Base-by-base conservation (phyloP, 305 asterid genomes). In the Rubia peregrina region DNA sequence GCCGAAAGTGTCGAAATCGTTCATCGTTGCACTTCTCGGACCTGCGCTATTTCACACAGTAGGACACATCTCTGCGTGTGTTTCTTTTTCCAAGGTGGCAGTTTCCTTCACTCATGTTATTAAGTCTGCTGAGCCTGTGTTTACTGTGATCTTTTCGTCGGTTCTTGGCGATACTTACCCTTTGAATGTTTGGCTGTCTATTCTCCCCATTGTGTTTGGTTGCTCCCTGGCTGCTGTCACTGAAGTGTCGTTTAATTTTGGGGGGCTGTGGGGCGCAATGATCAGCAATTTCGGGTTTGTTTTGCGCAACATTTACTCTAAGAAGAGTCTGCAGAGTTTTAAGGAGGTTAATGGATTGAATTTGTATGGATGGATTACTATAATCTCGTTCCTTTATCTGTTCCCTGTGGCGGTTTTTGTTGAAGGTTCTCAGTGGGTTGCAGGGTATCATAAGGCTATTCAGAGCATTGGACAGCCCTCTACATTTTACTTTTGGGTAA, bases 1-100 rank as follows among this genome's bases (percentile, higher is more conserved):
- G 24, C 98, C 98, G 0, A 90, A 90, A 70, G 87, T 92, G 10
- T 80, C 86, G 53, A 90, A 85, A 56, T 81, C 97, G 0, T 92
- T 90, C 42, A 82, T 90, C 16, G 14, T 87, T 68, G 98, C 98
- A 7, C 91, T 92, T 73, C 89, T 92, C 44, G 98, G 97, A 11
- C 98, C 97, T 71, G 95, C 97, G 2, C 89, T 90, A 62, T 92
- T 90, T 74, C 97, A 90, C 85, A 92, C 97, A 0, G 59, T 74
- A 24, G 78, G 78, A 40, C 78, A 74, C 59, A 74, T 74, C 9
- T 74, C 78, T 7, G 78, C 78, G 5, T 74, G 78, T 42, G 74
- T 74, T 61, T 74, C 78, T 16, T 74, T 74, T 60, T 74, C 78
- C 7, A 74, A 74, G 66, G 78, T 74, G 66, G 78, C 78, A 33